Evolutionary conservation across 148 eudicot species (phyloP).

Genomic region (Camellia lanceoleosa): DNA sequence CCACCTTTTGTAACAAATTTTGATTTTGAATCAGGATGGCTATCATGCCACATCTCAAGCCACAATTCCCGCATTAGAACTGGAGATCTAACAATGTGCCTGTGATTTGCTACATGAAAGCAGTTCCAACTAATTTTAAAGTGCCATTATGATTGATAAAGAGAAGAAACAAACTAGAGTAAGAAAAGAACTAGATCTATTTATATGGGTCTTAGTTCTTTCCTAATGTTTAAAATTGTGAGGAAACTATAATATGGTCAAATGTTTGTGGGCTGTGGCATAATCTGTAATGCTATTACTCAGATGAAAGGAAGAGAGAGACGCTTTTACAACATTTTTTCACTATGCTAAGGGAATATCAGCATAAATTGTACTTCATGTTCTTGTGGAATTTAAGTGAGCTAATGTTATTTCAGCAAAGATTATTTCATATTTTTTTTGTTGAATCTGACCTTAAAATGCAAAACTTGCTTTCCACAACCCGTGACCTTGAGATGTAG

Average conservation of each 20-base stretch:
- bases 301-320: background rate
- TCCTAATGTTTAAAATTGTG: background rate
- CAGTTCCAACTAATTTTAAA: conserved; percentile 10
- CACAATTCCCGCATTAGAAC: conserved; percentile 92
- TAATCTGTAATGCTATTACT: background rate
- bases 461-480: too few species aligned
- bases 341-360: too few species aligned
- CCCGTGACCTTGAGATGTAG: too few species aligned
- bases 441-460: too few species aligned
- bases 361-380: too few species aligned
- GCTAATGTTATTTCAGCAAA: too few species aligned
- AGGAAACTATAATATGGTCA: background rate
- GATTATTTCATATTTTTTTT: too few species aligned
- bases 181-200: background rate
- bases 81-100: conserved; percentile 90
- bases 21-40: conserved; percentile 69
- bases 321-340: background rate
- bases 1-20: conserved; percentile 88
- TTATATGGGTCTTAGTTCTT: background rate
- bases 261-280: background rate
- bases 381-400: too few species aligned
- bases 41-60: conserved; percentile 99
- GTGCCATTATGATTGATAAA: conserved; percentile 15
- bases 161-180: background rate
- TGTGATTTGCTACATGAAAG: conserved; percentile 70